Conservation (phyloP, 768 basidiomycete species). For the Boletus patriciae region DNA sequence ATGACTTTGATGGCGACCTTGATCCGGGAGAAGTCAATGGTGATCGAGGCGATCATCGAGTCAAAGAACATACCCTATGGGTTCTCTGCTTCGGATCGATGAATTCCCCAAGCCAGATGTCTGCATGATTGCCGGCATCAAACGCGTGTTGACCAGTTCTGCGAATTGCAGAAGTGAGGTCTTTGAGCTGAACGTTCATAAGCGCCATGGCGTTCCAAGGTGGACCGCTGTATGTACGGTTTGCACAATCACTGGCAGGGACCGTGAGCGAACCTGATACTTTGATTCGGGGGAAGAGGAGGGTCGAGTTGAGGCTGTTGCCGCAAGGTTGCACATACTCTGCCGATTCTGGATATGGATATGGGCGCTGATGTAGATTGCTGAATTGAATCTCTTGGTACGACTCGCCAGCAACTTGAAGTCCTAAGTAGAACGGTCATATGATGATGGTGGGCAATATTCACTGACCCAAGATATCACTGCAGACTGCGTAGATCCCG, state of each 20-base stretch:
- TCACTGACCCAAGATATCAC: too few relatives aligned
- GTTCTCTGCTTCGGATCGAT: slow-evolving; percentile 9
- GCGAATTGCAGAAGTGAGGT: slow-evolving; percentile 18
- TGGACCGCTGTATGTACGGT: background rate
- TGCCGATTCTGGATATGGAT: too few relatives aligned
- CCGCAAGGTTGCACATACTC: background rate
- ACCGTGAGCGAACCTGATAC: background rate
- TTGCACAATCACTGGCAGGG: background rate
- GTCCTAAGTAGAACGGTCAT: too few relatives aligned
- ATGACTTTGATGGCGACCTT: slow-evolving; percentile 33
- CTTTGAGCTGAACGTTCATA: slow-evolving; percentile 20
- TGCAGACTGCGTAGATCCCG: too few relatives aligned
- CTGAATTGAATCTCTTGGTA: too few relatives aligned
- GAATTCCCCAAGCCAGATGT: slow-evolving; percentile 24
- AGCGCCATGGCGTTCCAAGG: slow-evolving; percentile 14
- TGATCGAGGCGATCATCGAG: background rate
- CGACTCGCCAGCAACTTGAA: too few relatives aligned
- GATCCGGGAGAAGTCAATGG: background rate
- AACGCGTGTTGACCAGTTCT: slow-evolving; percentile 18
- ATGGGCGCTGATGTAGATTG: too few relatives aligned
- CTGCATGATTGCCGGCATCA: slow-evolving; percentile 22
- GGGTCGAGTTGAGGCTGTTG: background rate
- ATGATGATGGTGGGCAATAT: too few relatives aligned
- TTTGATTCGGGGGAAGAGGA: background rate
- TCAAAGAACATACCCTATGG: slow-evolving; percentile 5